phyloP scores from a whole-genome alignment of 2,329 filamentous ascomycete genomes.

The Verticillium longisporum region DNA sequence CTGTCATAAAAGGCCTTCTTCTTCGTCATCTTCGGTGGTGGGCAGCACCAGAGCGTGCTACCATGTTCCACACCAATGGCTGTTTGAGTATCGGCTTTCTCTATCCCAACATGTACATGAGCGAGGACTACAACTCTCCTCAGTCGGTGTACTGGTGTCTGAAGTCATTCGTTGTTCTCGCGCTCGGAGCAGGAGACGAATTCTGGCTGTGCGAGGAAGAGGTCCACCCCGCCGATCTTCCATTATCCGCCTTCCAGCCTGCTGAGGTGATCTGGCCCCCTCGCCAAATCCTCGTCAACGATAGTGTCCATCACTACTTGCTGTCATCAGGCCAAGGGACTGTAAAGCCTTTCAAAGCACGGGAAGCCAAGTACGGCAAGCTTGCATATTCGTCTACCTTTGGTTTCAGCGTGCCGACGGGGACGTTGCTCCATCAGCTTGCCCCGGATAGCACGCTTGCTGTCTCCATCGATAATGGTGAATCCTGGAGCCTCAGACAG shows the following conservation, averaged over 20 bases:
- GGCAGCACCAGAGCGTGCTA: conserved; percentile 54
- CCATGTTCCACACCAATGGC: conserved; percentile 68
- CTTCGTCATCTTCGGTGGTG: conserved; percentile 72
- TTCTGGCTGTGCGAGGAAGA: conserved; percentile 34
- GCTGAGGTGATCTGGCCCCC: conserved; percentile 15
- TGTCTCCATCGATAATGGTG: conserved; percentile 10
- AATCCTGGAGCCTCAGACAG: conserved; percentile 7
- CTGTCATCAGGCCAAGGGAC: conserved; percentile 27
- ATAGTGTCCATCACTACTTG: conserved; percentile 25
- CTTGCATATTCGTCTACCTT: conserved; percentile 32
- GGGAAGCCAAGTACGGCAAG: conserved; percentile 30
- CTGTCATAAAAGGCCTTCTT: conserved; percentile 69
- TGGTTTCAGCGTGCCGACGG: conserved; percentile 24
- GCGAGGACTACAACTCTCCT: conserved; percentile 43
- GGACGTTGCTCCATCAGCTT: conserved; percentile 17
- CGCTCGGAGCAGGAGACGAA: conserved; percentile 19
- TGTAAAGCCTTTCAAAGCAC: conserved; percentile 21
- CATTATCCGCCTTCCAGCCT: not conserved
- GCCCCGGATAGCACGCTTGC: conserved; percentile 11
- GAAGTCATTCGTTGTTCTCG: conserved; percentile 33
- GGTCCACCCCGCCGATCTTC: conserved; percentile 18
- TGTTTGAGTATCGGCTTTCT: conserved; percentile 43
- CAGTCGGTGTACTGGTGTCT: conserved; percentile 42
- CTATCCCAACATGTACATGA: conserved; percentile 36
- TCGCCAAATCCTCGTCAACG: conserved; percentile 32